Conservation (phyloP, 805 yeast genomes). For the Kluyveromyces aestuarii region DNA sequence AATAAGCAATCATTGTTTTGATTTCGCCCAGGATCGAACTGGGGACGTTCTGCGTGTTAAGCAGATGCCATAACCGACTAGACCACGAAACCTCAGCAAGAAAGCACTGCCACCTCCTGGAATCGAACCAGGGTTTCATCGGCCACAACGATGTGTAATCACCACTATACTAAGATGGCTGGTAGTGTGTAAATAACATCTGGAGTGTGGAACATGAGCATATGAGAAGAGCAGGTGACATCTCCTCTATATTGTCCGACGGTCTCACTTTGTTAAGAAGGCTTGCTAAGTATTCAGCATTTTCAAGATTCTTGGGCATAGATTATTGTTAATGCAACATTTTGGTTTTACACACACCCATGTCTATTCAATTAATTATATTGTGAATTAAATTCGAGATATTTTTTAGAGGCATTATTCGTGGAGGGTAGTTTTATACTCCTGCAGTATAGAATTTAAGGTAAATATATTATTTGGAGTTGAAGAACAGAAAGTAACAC, state of each 20-base stretch:
- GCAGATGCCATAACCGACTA: constrained; percentile 99
- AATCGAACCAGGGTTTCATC: constrained; percentile 68
- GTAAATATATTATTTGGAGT: too few relatives aligned
- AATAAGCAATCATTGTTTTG: constrained; percentile 30
- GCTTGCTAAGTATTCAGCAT: too few relatives aligned
- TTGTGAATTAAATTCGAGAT: too few relatives aligned
- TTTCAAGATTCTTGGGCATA: too few relatives aligned
- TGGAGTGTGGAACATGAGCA: background rate
- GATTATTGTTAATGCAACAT: too few relatives aligned
- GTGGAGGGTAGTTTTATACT: too few relatives aligned
- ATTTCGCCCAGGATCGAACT: constrained; percentile 99
- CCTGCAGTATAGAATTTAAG: too few relatives aligned
- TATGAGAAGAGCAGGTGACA: background rate
- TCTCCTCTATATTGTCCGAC: background rate
- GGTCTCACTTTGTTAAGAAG: background rate
- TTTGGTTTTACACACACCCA: too few relatives aligned
- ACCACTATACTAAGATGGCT: constrained; percentile 51
- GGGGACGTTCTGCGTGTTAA: constrained; percentile 99
- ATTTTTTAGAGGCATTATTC: too few relatives aligned
- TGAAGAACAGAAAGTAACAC: background rate
- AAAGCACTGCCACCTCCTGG: constrained; percentile 51
- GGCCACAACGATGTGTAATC: constrained; percentile 68
- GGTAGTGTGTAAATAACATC: background rate
- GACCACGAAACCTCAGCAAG: constrained; percentile 78
- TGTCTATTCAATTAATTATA: too few relatives aligned